A percentile compares a stretch with the other conserved stretches of the same genome.
phyloP scores from a whole-genome alignment of 495 filamentous ascomycete genomes.

The Bathelium albidoporum region DNA sequence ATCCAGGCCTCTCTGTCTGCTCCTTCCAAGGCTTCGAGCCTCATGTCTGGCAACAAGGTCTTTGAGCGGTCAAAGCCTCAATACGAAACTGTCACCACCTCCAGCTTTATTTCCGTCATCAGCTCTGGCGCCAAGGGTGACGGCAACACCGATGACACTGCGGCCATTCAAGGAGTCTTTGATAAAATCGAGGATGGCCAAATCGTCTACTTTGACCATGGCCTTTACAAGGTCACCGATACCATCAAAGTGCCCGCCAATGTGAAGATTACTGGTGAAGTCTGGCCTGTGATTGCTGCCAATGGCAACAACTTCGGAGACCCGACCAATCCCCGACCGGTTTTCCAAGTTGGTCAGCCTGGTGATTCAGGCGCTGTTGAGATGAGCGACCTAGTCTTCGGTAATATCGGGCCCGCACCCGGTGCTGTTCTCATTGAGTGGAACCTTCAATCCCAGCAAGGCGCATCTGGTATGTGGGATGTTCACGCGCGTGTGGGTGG shows the following conservation, averaged over 20 bases:
- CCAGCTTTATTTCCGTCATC: slow-evolving; percentile 51
- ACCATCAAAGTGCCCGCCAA: slow-evolving; percentile 30
- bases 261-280: slow-evolving; percentile 36
- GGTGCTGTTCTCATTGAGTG: slow-evolving; percentile 68
- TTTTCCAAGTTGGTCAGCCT: slow-evolving; percentile 51
- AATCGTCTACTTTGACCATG: slow-evolving; percentile 40
- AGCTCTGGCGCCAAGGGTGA: slow-evolving; percentile 55
- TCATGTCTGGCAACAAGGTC: slow-evolving; percentile 41
- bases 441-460: slow-evolving; percentile 46
- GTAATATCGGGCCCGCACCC: slow-evolving; percentile 49
- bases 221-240: slow-evolving; percentile 29
- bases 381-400: slow-evolving; percentile 51
- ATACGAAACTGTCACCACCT: slow-evolving; percentile 44
- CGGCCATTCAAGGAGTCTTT: slow-evolving; percentile 34
- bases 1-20: slow-evolving; percentile 31
- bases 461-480: slow-evolving; percentile 35
- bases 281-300: slow-evolving; percentile 55
- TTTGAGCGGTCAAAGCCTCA: slow-evolving; percentile 60
- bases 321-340: slow-evolving; percentile 50
- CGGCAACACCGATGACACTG: slow-evolving; percentile 57
- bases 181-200: slow-evolving; percentile 33
- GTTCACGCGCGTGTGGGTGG: slow-evolving; percentile 40
- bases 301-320: slow-evolving; percentile 50
- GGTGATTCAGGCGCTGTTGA: slow-evolving; percentile 46
- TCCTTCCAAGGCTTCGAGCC: slow-evolving; percentile 30